phyloP scores from a whole-genome alignment of 1,284 basidiomycete species.

The Trametes sp. region DNA sequence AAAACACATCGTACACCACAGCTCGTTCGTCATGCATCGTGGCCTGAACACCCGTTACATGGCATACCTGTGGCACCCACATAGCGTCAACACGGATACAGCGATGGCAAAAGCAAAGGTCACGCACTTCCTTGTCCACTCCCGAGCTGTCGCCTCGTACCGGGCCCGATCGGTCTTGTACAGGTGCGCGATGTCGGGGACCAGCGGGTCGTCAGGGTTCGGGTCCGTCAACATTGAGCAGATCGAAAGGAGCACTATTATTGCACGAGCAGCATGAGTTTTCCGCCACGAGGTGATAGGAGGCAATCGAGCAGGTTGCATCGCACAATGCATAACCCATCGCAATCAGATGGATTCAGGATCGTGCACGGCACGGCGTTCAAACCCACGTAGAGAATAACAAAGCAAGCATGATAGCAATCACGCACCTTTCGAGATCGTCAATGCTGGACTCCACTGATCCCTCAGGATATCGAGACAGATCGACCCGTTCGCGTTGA shows the following conservation, averaged over 20 bases:
- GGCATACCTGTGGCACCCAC: conserved; percentile 53
- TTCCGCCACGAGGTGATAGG: not conserved
- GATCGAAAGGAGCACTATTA: conserved; percentile 89
- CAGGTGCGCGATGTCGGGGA: conserved; percentile 84
- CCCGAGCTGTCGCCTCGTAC: conserved; percentile 94
- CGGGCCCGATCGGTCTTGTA: conserved; percentile 96
- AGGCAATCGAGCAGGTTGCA: not conserved
- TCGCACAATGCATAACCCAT: not conserved
- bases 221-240: conserved; percentile 98
- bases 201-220: conserved; percentile 94
- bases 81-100: conserved; percentile 37
- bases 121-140: conserved; percentile 96
- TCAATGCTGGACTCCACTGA: conserved; percentile 98
- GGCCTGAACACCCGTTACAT: conserved; percentile 51
- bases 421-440: conserved; percentile 93
- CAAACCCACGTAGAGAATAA: not conserved
- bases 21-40: conserved; percentile 33
- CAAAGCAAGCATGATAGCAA: not conserved
- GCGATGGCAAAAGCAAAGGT: not conserved
- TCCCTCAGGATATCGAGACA: conserved; percentile 98
- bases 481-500: conserved; percentile 98
- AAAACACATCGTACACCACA: conserved; percentile 39
- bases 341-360: conserved; percentile 4
- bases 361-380: not conserved
- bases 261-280: conserved; percentile 4